These are phyloP conservation scores for Termitomyces bulborhizus DNA, from an alignment of 768 basidiomycete species.

Conservation along the genomic window DNA sequence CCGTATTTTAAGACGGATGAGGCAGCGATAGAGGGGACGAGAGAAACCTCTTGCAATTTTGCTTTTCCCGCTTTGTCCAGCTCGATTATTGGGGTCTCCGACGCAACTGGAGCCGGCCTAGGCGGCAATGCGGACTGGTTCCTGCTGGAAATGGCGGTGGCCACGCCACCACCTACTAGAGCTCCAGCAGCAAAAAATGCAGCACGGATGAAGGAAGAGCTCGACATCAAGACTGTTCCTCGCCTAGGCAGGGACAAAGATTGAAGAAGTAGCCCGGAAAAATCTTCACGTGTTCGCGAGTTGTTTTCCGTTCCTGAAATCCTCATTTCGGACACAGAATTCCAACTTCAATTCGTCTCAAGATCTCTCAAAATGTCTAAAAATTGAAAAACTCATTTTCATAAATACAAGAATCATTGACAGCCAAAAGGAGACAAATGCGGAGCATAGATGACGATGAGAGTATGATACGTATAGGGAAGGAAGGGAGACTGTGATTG, in stretches of 20 bases:
- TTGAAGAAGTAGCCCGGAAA: not conserved
- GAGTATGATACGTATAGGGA: conserved; percentile 28
- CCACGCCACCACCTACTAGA: conserved; percentile 71
- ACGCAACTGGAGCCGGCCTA: conserved; percentile 6
- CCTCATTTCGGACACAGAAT: no score
- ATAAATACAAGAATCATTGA: conserved; percentile 18
- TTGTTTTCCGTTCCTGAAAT: no score
- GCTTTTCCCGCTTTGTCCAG: conserved; percentile 39
- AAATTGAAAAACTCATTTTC: conserved; percentile 8
- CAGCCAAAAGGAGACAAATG: conserved; percentile 9
- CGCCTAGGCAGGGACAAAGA: no score
- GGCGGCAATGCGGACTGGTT: conserved; percentile 11
- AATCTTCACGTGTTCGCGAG: not conserved
- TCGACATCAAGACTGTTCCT: conserved; percentile 16
- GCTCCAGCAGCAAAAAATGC: conserved; percentile 83
- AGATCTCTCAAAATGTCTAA: not conserved
- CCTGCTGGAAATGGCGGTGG: conserved; percentile 38
- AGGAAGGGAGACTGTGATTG: conserved; percentile 16
- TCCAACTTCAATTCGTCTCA: no score
- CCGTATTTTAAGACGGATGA: conserved; percentile 64
- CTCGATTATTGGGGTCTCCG: conserved; percentile 33
- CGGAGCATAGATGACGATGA: conserved; percentile 25
- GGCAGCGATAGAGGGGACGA: conserved; percentile 18
- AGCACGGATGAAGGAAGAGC: conserved; percentile 47
- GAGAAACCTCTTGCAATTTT: conserved; percentile 30